Evolutionary conservation across 805 yeast species (phyloP).

Genomic region (Tetrapisispora fleetii): DNA sequence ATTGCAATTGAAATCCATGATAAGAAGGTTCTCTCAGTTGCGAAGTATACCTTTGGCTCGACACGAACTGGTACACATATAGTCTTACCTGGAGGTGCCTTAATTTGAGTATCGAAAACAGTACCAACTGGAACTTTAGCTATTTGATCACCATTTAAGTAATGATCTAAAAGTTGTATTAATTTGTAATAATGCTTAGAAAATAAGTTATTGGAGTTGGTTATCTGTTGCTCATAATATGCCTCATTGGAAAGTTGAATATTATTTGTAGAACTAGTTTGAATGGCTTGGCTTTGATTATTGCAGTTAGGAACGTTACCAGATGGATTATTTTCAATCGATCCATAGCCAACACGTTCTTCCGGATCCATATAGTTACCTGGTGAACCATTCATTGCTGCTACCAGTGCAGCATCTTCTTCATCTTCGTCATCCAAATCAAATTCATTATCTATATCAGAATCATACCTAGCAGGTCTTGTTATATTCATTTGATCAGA

Average conservation of each 20-base stretch:
- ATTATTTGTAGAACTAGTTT: not conserved
- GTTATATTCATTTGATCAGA: constrained; percentile 37
- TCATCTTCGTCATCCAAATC: constrained; percentile 29
- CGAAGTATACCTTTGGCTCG: constrained; percentile 98
- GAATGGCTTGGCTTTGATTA: not conserved
- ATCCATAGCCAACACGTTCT: constrained; percentile 49
- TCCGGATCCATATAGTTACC: constrained; percentile 64
- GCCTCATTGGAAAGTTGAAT: constrained; percentile 24
- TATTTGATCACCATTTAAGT: constrained; percentile 41
- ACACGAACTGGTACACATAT: constrained; percentile 91
- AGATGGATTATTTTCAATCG: constrained; percentile 13
- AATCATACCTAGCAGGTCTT: constrained; percentile 23
- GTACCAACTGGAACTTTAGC: constrained; percentile 58
- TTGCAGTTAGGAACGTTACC: not conserved
- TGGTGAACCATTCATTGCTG: constrained; percentile 27
- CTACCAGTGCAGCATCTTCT: constrained; percentile 25
- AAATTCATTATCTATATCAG: constrained; percentile 24
- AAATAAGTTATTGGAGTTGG: constrained; percentile 13
- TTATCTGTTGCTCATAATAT: constrained; percentile 19
- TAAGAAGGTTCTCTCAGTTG: constrained; percentile 89
- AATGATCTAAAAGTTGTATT: constrained; percentile 30
- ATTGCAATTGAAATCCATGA: constrained; percentile 91
- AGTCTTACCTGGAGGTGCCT: constrained; percentile 79
- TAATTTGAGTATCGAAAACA: constrained; percentile 44
- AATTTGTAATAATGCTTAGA: constrained; percentile 16